Conservation (phyloP, 2,329 filamentous ascomycete genomes). For the Neospermospora avenae region DNA sequence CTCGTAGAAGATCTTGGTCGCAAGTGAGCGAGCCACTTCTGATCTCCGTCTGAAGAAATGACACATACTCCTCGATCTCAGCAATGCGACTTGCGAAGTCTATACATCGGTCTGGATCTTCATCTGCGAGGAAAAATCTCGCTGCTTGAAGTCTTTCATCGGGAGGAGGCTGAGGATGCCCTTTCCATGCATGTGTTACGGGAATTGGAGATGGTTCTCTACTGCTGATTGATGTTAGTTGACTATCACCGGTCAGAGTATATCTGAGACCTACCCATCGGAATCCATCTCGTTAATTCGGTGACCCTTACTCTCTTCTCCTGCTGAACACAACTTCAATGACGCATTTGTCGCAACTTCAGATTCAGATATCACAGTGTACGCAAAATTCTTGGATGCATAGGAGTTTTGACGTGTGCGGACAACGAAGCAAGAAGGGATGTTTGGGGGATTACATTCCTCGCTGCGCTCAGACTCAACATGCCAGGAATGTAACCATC, state of each 20-base stretch:
- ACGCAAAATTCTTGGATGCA: background rate
- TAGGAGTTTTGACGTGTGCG: background rate
- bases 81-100: constrained; percentile 40
- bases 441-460: constrained; percentile 9
- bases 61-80: constrained; percentile 30
- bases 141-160: constrained; percentile 34
- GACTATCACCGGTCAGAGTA: background rate
- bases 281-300: background rate
- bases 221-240: background rate
- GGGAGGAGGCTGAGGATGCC: constrained; percentile 35
- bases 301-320: background rate
- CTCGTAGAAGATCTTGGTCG: constrained; percentile 17
- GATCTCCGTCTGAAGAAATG: constrained; percentile 13
- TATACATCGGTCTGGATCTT: constrained; percentile 43
- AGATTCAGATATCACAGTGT: background rate
- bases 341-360: background rate
- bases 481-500: constrained; percentile 7
- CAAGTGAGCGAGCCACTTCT: constrained; percentile 1
- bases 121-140: constrained; percentile 47
- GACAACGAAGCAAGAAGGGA: constrained; percentile 7
- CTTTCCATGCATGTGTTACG: constrained; percentile 16
- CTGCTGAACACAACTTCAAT: background rate
- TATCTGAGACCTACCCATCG: background rate
- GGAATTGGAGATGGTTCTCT: background rate
- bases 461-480: constrained; percentile 10